Evolutionary conservation across 768 basidiomycete species (phyloP).

Genomic region (Boletus tomentosulus): DNA sequence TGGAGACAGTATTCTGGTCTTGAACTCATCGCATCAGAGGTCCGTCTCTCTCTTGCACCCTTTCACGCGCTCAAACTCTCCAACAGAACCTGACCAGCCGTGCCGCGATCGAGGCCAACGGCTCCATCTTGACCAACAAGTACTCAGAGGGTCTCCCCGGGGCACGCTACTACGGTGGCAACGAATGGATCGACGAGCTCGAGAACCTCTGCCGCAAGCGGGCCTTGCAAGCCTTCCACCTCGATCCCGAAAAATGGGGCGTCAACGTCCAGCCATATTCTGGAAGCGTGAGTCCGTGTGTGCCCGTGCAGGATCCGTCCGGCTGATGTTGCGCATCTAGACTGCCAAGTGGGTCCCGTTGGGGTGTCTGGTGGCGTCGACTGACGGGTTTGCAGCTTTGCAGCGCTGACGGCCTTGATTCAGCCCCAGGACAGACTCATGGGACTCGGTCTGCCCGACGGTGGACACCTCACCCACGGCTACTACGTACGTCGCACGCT

Average conservation of each 20-base stretch:
- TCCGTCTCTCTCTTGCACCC: constrained; percentile 30
- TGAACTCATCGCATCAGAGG: constrained; percentile 99
- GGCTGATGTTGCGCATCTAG: constrained; percentile 33
- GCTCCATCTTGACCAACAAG: constrained; percentile 98
- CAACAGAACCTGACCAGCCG: constrained; percentile 89
- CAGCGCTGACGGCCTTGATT: constrained; percentile 91
- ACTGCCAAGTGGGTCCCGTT: constrained; percentile 74
- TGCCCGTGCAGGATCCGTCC: not conserved
- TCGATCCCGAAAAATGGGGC: constrained; percentile 91
- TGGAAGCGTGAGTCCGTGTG: constrained; percentile 61
- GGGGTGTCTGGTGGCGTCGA: not conserved
- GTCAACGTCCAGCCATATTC: constrained; percentile 99
- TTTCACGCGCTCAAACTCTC: not conserved
- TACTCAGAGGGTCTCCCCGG: constrained; percentile 99
- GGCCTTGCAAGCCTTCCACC: constrained; percentile 93
- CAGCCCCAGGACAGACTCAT: constrained; percentile 97
- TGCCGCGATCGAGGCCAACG: constrained; percentile 97
- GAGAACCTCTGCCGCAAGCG: constrained; percentile 93
- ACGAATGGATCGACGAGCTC: constrained; percentile 96
- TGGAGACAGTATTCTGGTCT: constrained; percentile 98
- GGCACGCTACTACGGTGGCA: constrained; percentile 95
- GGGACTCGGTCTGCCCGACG: constrained; percentile 97
- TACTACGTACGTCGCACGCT: constrained; percentile 67
- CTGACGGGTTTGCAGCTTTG: constrained; percentile 61
- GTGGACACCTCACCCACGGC: constrained; percentile 95